Conservation (phyloP, 345 rosid species). For the Firmiana major region DNA sequence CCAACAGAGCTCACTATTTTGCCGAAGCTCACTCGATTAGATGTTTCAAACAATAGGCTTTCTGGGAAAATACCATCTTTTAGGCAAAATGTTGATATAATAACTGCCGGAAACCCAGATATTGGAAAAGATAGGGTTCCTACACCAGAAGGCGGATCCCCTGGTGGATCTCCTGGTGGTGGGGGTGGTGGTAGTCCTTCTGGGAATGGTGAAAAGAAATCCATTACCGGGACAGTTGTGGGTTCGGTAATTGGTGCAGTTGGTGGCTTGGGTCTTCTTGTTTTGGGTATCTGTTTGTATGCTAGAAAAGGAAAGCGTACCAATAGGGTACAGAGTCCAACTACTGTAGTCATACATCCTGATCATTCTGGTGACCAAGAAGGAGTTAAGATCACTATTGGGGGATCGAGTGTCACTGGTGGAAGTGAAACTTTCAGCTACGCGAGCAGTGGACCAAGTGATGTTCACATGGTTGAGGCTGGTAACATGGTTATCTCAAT, state of each 20-base stretch:
- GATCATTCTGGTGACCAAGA: conserved; percentile 56
- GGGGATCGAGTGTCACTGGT: conserved; percentile 47
- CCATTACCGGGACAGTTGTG: conserved; percentile 38
- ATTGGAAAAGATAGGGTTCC: conserved; percentile 36
- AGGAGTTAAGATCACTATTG: conserved; percentile 54
- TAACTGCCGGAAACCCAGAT: conserved; percentile 42
- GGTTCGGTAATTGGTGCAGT: conserved; percentile 54
- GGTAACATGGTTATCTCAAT: conserved; percentile 77
- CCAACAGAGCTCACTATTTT: conserved; percentile 55
- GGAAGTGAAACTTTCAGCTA: conserved; percentile 48
- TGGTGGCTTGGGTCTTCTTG: conserved; percentile 40
- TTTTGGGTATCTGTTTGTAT: conserved; percentile 41
- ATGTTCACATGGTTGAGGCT: conserved; percentile 66
- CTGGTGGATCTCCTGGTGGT: neutral
- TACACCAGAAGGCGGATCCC: conserved; percentile 10
- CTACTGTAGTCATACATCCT: conserved; percentile 56
- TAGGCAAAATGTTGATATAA: conserved; percentile 29
- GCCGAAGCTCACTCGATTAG: conserved; percentile 45
- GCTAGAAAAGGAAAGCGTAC: conserved; percentile 32
- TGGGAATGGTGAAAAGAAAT: conserved; percentile 33
- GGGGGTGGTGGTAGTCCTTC: conserved; percentile 8
- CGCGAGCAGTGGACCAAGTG: conserved; percentile 42
- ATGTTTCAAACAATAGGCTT: conserved; percentile 59
- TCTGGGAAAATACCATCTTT: conserved; percentile 54
- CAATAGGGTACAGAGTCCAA: conserved; percentile 50